A percentile compares a stretch with the other conserved stretches of the same genome.
phyloP scores from a whole-genome alignment of 164 flowering plant genomes.

The Piper betle region DNA sequence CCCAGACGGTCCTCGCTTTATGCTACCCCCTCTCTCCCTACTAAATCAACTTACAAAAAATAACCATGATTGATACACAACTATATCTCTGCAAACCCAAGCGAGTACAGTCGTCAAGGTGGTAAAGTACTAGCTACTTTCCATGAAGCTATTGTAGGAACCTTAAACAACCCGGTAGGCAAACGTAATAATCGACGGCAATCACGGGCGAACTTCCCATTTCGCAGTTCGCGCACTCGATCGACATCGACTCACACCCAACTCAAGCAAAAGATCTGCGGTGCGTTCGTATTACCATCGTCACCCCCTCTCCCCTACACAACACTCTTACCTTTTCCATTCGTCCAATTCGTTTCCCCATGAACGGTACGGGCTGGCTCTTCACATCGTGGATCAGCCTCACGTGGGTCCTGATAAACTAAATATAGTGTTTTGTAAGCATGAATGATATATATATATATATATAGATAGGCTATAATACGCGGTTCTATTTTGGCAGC shows the following conservation, averaged over 20 bases:
- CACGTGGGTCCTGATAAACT: neutral
- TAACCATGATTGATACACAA: neutral
- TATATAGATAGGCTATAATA: no score
- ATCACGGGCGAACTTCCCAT: slow-evolving; percentile 7
- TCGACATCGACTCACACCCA: neutral
- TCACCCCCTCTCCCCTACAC: neutral
- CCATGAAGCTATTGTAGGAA: slow-evolving; percentile 8
- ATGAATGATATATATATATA: no score
- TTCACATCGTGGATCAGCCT: neutral
- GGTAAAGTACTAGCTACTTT: no score
- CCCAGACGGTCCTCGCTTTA: neutral
- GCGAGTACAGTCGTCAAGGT: no score
- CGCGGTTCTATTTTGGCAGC: no score
- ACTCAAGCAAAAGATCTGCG: slow-evolving; percentile 14
- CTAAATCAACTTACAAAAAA: neutral
- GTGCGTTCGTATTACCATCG: neutral
- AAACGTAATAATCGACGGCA: slow-evolving; percentile 7
- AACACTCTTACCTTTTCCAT: slow-evolving; percentile 7
- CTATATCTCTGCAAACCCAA: neutral
- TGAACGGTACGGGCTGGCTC: neutral
- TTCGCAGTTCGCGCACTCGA: no score
- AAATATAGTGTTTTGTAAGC: neutral
- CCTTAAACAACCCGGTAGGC: slow-evolving; percentile 5
- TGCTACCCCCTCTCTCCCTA: neutral
- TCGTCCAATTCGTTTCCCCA: slow-evolving; percentile 5